Evolutionary conservation across 805 yeast genomes (phyloP), one percentile per base, ranked within the genome.

Genomic region (Candida fluviatilis): DNA sequence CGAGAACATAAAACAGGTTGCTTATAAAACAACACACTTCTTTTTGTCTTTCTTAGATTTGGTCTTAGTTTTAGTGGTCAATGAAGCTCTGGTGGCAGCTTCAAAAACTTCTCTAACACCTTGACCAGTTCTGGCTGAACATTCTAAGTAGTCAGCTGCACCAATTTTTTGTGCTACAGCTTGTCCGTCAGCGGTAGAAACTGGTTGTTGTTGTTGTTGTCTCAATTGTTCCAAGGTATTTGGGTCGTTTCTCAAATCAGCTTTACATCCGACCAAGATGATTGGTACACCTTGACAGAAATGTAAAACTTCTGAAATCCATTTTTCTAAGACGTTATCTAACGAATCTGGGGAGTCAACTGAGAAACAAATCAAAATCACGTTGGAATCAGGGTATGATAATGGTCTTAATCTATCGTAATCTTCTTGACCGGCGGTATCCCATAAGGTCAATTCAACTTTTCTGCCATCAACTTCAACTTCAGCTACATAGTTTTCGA

Each of bases 341-440:
- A 89, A 74, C 18, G 96, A 86, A 64, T 88, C 96, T 51, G 96
- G 96, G 30, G 89, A 75, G 59, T 87, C 95, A 47, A 89, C 77
- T 14, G 95, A 80, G 71, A 88, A 89, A 75, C 96, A 89, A 54
- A 89, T 87, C 58, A 89, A 75, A 43, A 89, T 84, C 46, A 89
- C 96, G 60, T 87, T 85, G 28, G 95, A 84, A 62, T 89, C 95
- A 45, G 96, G 96, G 66, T 89, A 89, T 11, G 91, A 82, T 48
- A 87, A 71, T 31, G 96, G 95, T 68, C 95, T 83, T 52, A 87
- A 73, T 66, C 96, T 84, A 65, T 88, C 96, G 61, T 89, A 89
- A 71, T 90, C 97, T 73, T 89, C 97, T 77, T 89, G 97, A 49
- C 97, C 97, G 40, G 97, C 96, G 51, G 96, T 89, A 88, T 89